Evolutionary conservation across 345 rosid genomes (phyloP).

Genomic region (Fremontodendron californicum): DNA sequence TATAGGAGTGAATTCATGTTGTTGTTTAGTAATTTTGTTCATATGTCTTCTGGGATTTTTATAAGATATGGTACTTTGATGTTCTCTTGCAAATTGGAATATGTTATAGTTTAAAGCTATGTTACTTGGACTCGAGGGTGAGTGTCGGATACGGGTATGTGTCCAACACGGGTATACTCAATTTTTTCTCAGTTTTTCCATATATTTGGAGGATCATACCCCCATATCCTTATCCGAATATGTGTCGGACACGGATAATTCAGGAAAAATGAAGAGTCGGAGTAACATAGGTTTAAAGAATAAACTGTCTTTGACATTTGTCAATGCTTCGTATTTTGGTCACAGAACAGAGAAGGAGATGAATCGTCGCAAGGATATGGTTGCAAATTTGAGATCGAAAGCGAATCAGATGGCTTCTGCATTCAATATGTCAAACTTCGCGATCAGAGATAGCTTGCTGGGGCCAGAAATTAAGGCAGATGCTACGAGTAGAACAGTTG

Average conservation of each 20-base stretch:
- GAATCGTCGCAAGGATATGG: constrained; percentile 91
- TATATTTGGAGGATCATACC: no score
- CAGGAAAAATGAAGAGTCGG: no score
- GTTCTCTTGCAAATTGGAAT: background rate
- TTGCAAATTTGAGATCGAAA: constrained; percentile 63
- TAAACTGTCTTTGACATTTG: background rate
- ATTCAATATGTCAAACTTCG: constrained; percentile 80
- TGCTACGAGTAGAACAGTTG: constrained; percentile 49
- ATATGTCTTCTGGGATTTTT: background rate
- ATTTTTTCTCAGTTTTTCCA: no score
- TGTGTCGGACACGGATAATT: no score
- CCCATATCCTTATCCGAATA: no score
- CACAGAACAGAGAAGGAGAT: constrained; percentile 89
- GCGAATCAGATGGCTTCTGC: constrained; percentile 76
- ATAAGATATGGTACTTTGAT: background rate
- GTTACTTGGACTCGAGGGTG: no score
- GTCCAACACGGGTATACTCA: no score
- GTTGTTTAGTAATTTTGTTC: background rate
- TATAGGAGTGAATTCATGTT: background rate
- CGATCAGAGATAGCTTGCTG: constrained; percentile 63
- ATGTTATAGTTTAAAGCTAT: no score
- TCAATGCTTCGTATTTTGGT: background rate
- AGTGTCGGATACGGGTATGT: no score
- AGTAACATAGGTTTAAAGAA: no score
- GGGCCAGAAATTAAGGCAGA: constrained; percentile 73